phyloP scores from a whole-genome alignment of 2,329 filamentous ascomycete genomes.

The Nectriaceae sp. region DNA sequence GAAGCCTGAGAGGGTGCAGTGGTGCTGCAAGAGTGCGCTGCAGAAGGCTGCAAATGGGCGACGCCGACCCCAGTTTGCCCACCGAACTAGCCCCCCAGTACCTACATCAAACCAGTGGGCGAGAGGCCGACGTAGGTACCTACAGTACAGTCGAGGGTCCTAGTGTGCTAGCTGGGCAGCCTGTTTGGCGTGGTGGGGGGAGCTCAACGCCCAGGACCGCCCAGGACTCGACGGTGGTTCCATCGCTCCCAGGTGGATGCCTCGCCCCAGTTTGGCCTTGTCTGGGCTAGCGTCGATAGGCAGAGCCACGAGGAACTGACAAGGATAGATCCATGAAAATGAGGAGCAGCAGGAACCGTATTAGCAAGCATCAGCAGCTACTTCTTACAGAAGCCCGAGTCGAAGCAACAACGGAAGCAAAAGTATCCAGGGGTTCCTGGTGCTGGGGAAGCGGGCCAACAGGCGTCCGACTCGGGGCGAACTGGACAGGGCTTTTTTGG shows the following conservation, averaged over 20 bases:
- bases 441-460: no score
- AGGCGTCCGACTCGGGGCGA: no score
- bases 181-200: neutral
- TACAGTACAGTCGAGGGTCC: no score
- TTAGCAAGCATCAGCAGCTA: neutral
- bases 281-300: neutral
- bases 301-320: neutral
- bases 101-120: no score
- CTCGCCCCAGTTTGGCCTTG: neutral
- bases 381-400: neutral
- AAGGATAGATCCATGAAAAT: neutral
- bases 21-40: neutral
- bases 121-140: neutral
- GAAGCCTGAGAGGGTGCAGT: neutral
- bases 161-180: no score
- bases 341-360: neutral
- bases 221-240: neutral
- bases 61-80: neutral
- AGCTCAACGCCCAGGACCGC: neutral
- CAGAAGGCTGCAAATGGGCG: slow-evolving; percentile 1
- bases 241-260: neutral
- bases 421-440: neutral
- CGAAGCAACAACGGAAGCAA: neutral
- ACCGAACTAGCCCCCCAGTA: neutral
- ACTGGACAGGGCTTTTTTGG: neutral